Evolutionary conservation across 768 basidiomycete genomes (phyloP).

Genomic region (Cyathus striatus): DNA sequence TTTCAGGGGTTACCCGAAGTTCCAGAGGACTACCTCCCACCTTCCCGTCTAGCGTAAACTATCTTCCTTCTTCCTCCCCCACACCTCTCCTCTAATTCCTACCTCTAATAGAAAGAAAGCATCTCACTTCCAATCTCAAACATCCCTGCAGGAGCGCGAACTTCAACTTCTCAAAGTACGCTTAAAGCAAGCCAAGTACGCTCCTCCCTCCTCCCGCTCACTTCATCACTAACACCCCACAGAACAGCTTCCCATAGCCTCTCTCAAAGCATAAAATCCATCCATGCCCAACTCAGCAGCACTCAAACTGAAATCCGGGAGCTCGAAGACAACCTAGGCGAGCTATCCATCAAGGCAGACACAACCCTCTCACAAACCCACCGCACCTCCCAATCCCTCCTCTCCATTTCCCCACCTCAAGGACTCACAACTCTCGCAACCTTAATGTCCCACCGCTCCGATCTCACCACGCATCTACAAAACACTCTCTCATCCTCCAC

Average conservation of each 20-base stretch:
- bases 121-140: slow-evolving; percentile 17
- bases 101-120: slow-evolving; percentile 18
- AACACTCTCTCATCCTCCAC: too few relatives aligned
- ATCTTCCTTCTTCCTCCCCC: background rate
- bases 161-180: slow-evolving; percentile 19
- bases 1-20: slow-evolving; percentile 5
- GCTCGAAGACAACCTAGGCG: slow-evolving; percentile 19
- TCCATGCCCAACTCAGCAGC: too few relatives aligned
- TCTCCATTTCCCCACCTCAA: background rate
- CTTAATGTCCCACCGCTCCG: background rate
- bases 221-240: too few relatives aligned
- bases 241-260: too few relatives aligned
- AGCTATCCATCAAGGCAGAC: slow-evolving; percentile 22
- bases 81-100: background rate
- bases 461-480: background rate
- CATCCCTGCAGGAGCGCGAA: slow-evolving; percentile 19
- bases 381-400: background rate
- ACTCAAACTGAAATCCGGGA: too few relatives aligned
- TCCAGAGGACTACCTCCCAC: slow-evolving; percentile 10
- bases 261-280: too few relatives aligned
- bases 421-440: background rate
- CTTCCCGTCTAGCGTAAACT: slow-evolving; percentile 14
- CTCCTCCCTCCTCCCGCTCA: background rate
- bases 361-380: background rate
- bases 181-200: slow-evolving; percentile 23